These are phyloP conservation scores for Alternaria ventricosa DNA, from an alignment of 2,329 filamentous ascomycete genomes.

Conservation along the genomic window DNA sequence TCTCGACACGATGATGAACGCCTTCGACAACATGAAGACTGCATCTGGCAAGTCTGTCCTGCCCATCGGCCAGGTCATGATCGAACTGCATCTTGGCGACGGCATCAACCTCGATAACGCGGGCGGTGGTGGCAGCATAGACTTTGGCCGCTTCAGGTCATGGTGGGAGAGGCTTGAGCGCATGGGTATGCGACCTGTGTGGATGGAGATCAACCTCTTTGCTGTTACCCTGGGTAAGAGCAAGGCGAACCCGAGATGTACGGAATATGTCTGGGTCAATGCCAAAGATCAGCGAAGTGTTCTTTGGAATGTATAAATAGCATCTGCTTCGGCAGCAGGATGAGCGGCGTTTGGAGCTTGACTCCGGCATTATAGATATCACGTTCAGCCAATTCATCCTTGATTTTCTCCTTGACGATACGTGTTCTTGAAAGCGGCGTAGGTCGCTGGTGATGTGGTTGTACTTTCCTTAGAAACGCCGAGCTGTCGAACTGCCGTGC, in stretches of 20 bases:
- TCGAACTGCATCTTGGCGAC: constrained; percentile 40
- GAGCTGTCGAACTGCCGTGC: neutral
- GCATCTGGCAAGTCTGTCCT: constrained; percentile 29
- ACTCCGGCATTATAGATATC: neutral
- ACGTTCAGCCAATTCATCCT: neutral
- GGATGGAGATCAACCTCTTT: constrained; percentile 45
- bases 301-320: constrained; percentile 30
- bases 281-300: constrained; percentile 36
- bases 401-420: neutral
- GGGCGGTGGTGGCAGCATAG: constrained; percentile 21
- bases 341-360: neutral
- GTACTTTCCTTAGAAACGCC: neutral
- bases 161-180: constrained; percentile 45
- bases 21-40: constrained; percentile 26
- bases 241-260: constrained; percentile 40
- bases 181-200: constrained; percentile 44
- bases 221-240: constrained; percentile 33
- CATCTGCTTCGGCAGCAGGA: neutral
- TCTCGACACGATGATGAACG: constrained; percentile 41
- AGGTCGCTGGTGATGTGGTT: neutral
- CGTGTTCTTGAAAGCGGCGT: neutral
- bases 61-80: constrained; percentile 45
- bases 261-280: constrained; percentile 46
- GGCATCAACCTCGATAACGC: constrained; percentile 14
- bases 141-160: constrained; percentile 35